Percentiles rank a stretch among this genome's conserved stretches.
Evolutionary conservation across 1,284 basidiomycete genomes (phyloP).

Genomic region (Taiwanofungus camphoratus): DNA sequence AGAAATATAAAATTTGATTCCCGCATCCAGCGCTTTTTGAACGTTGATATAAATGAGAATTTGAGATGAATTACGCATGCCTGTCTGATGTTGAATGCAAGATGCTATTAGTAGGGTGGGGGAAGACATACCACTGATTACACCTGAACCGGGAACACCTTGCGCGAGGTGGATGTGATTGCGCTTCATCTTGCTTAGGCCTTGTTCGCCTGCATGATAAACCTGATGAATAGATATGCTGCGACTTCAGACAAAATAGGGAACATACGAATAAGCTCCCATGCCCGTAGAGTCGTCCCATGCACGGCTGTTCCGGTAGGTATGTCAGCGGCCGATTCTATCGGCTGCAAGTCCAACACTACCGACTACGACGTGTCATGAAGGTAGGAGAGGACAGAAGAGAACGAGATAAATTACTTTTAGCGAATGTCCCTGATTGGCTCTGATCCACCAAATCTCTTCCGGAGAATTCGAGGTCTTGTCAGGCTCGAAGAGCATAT

Average conservation of each 20-base stretch:
- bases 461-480: conserved; percentile 24
- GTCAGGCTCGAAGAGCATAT: conserved; percentile 57
- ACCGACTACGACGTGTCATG: conserved; percentile 41
- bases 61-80: conserved; percentile 71
- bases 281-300: conserved; percentile 65
- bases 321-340: conserved; percentile 56
- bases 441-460: conserved; percentile 78
- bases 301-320: conserved; percentile 65
- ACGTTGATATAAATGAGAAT: conserved; percentile 76
- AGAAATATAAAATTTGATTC: conserved; percentile 70
- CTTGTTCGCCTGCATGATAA: conserved; percentile 56
- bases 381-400: not conserved
- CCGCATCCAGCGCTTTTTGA: conserved; percentile 61
- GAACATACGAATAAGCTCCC: conserved; percentile 66
- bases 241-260: conserved; percentile 2
- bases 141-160: conserved; percentile 52
- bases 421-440: conserved; percentile 92
- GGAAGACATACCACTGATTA: conserved; percentile 62
- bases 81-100: conserved; percentile 31
- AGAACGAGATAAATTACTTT: conserved; percentile 38
- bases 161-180: conserved; percentile 89
- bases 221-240: no score
- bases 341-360: conserved; percentile 61
- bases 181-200: conserved; percentile 79
- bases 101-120: not conserved